Conservation (phyloP, 805 yeast species). For the Ogataea allantospora region DNA sequence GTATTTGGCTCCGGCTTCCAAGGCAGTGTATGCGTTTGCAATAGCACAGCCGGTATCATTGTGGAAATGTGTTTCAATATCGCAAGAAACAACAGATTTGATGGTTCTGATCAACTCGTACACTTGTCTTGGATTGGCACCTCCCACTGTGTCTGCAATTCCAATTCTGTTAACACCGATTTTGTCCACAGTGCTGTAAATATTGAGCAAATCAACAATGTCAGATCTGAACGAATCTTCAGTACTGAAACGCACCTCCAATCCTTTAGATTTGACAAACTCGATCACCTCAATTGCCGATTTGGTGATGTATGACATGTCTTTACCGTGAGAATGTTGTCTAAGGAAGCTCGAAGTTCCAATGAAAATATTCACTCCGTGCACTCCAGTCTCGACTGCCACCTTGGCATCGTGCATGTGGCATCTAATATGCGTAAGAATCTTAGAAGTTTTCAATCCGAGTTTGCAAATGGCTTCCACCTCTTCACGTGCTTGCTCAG, state of each 20-base stretch:
- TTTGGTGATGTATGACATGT: slow-evolving; percentile 96
- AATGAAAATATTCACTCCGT: slow-evolving; percentile 97
- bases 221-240: slow-evolving; percentile 98
- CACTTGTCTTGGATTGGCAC: slow-evolving; percentile 99
- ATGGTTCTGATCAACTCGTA: slow-evolving; percentile 94
- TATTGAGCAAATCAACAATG: slow-evolving; percentile 90
- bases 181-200: slow-evolving; percentile 93
- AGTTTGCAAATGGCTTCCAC: slow-evolving; percentile 98
- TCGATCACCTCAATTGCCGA: slow-evolving; percentile 95
- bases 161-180: slow-evolving; percentile 99
- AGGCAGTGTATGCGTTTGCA: slow-evolving; percentile 96
- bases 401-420: slow-evolving; percentile 98
- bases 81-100: slow-evolving; percentile 91
- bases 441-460: slow-evolving; percentile 84
- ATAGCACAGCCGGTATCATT: slow-evolving; percentile 99
- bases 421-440: slow-evolving; percentile 94
- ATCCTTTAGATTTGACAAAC: slow-evolving; percentile 93
- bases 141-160: slow-evolving; percentile 98
- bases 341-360: slow-evolving; percentile 96
- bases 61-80: slow-evolving; percentile 98
- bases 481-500: slow-evolving; percentile 87
- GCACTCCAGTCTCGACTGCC: slow-evolving; percentile 98
- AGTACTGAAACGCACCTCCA: slow-evolving; percentile 93
- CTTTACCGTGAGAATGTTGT: slow-evolving; percentile 96
- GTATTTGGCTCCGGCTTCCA: slow-evolving; percentile 95